Evolutionary conservation across 805 yeast genomes (phyloP), one percentile per base, ranked within the genome.

Genomic region (Clavispora fructus): DNA sequence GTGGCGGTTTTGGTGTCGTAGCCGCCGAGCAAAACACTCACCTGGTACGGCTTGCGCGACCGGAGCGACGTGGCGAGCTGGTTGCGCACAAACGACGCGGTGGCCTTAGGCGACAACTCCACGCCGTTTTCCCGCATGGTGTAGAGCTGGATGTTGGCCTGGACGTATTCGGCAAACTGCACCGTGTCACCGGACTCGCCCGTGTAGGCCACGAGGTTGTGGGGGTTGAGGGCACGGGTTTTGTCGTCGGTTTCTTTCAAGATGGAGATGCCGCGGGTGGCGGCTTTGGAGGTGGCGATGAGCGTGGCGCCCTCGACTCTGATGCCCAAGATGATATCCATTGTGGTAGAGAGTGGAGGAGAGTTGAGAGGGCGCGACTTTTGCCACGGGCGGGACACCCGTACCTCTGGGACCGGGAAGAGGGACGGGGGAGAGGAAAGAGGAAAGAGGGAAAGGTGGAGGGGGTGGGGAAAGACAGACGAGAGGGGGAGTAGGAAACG

Each of bases 131-230:
- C 92, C 56, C 98, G 79, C 78, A 91, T 88, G 38, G 87, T 80
- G 64, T 87, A 85, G 48, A 94, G 77, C 65, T 87, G 95, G 54
- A 90, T 80, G 62, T 94, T 94, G 39, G 96, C 99, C 65, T 88
- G 94, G 52, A 92, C 81, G 61, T 83, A 88, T 63, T 94, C 98
- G 32, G 97, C 95, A 70, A 94, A 94, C 63, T 91, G 94, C 7
- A 85, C 89, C 47, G 97, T 87, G 63, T 94, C 99, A 51, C 99
- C 99, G 4, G 97, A 78, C 64, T 94, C 99, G 47, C 99, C 99
- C 1, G 95, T 85, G 70, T 71, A 91, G 38, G 97, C 96, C 72
- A 94, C 76, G 56, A 91, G 71, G 44, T 87, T 79, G 62, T 85
- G 92, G 33, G 82, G 77, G 56, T 87, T 87, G 57, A 92, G 74